Percentiles rank a stretch among this genome's conserved stretches.
phyloP scores from a whole-genome alignment of 306 rosid species.

The Lupinus albus region DNA sequence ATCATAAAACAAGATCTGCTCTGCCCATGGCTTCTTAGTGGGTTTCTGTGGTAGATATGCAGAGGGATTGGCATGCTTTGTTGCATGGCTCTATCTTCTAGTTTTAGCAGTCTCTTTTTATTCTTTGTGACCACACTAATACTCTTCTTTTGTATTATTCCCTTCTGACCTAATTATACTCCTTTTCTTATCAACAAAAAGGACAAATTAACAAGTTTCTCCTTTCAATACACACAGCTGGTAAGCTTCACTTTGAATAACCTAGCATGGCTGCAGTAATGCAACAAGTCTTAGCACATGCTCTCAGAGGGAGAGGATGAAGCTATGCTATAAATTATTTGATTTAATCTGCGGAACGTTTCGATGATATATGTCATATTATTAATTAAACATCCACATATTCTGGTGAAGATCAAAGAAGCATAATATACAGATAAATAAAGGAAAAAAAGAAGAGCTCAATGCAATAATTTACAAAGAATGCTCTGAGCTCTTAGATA shows the following conservation, averaged over 20 bases:
- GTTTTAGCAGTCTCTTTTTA: no score
- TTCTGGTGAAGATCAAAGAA: constrained; percentile 18
- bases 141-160: no score
- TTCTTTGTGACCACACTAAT: no score
- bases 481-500: constrained; percentile 36
- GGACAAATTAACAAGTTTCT: constrained; percentile 12
- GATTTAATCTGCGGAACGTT: not conserved
- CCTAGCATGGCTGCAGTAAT: constrained; percentile 4
- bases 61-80: no score
- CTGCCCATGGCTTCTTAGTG: no score
- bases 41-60: no score
- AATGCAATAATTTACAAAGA: constrained; percentile 16
- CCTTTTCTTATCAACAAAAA: no score
- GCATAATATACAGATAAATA: not conserved
- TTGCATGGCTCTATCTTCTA: no score
- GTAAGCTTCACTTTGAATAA: constrained; percentile 15
- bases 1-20: constrained; percentile 23
- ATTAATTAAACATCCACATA: constrained; percentile 3
- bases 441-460: not conserved
- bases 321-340: constrained; percentile 19
- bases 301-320: constrained; percentile 23
- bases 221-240: not conserved
- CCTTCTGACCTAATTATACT: no score
- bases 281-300: constrained; percentile 13
- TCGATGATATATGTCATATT: not conserved